Base-by-base conservation (phyloP, 441 rosid genomes). In the Pelargonium citronellum region DNA sequence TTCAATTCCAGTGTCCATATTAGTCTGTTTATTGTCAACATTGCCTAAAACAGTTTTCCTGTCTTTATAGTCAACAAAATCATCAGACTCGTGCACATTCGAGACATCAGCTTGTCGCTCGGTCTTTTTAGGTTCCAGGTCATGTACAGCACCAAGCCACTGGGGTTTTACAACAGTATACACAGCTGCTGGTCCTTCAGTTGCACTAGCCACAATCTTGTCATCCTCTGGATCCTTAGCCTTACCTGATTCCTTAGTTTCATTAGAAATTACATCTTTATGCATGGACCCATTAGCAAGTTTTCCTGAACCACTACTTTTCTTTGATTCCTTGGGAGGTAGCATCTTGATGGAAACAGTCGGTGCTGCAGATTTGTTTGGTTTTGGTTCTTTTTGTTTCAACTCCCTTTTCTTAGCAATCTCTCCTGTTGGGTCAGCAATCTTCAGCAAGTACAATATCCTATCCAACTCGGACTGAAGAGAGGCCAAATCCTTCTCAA, bases 381-480 rank as follows among this genome's bases (percentile, higher is more conserved):
- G 68, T 72, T 83, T 73, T 34, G 77, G 78, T 76, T 79, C 84
- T 68, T 75, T 83, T 4, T 58, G 76, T 69, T 83, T 87, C 20
- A 57, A 70, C 34, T 86, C 90, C 75, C 92, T 89, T 82, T 78
- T 86, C 83, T 77, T 86, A 74, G 82, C 84, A 71, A 89, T 87
- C 80, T 86, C 98, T 77, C 96, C 98, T 0, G 85, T 78, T 49
- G 99, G 99, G 65, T 92, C 99, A 73, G 99, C 93, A 75, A 95
- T 81, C 83, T 88, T 95, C 82, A 95, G 79, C 62, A 95, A 87
- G 80, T 85, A 92, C 63, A 80, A 27, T 47, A 89, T 81, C 77
- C 99, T 81, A 77, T 85, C 88, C 58, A 92, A 67, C 69, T 92
- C 95, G 24, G 89, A 81, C 77, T 92, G 91, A 66, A 88, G 95